These are phyloP conservation scores for Crithidia expoeki DNA, from an alignment of 208 protist species.

Conservation along the genomic window DNA sequence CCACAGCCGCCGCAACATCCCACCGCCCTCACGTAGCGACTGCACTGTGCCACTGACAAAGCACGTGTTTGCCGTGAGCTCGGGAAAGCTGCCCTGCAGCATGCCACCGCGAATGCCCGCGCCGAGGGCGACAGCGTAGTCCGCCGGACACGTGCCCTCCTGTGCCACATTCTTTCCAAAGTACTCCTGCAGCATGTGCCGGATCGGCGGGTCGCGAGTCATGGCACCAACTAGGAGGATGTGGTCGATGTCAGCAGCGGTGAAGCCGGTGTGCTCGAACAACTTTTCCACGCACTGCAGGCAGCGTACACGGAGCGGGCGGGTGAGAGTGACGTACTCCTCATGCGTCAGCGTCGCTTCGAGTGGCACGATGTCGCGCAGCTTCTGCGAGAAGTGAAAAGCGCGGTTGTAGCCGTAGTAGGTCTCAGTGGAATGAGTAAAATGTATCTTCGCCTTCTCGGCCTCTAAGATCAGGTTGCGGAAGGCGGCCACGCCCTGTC, in stretches of 20 bases:
- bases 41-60: constrained; percentile 86
- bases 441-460: constrained; percentile 92
- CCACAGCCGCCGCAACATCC: constrained; percentile 47
- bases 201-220: constrained; percentile 91
- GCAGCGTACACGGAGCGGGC: constrained; percentile 80
- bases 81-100: constrained; percentile 82
- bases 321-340: constrained; percentile 84
- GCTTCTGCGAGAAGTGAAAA: constrained; percentile 87
- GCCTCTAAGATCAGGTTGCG: constrained; percentile 79
- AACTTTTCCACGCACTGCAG: constrained; percentile 79
- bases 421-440: constrained; percentile 88
- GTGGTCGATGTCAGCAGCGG: constrained; percentile 76
- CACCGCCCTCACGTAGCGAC: constrained; percentile 56
- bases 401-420: constrained; percentile 90
- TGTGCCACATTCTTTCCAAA: constrained; percentile 66
- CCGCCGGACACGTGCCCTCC: constrained; percentile 79
- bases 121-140: constrained; percentile 91
- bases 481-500: constrained; percentile 73
- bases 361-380: constrained; percentile 87
- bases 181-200: constrained; percentile 82
- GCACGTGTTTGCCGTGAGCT: constrained; percentile 74
- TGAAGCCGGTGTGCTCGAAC: constrained; percentile 67
- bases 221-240: constrained; percentile 91
- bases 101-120: constrained; percentile 82
- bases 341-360: constrained; percentile 86